Base-by-base conservation (phyloP, 1,139 yeast species). In the Yamadazyma dushanensis region DNA sequence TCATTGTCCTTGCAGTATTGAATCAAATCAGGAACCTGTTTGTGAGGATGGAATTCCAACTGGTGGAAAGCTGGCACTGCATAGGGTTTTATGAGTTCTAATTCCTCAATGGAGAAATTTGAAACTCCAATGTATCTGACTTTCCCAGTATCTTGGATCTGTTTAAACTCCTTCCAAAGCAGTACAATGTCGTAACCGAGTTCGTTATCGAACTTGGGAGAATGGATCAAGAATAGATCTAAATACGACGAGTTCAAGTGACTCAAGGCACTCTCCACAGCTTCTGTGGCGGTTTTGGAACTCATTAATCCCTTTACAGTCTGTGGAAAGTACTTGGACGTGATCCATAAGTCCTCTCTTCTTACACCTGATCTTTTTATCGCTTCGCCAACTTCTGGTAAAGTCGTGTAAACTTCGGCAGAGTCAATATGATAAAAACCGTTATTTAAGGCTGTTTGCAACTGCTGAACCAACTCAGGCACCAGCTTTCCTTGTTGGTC, bases 151-250 rank as follows among this genome's bases (percentile, higher is more conserved):
- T 63, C 58, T 41, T 65, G 63, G 18, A 68, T 65, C 9, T 55
- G 61, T 26, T 65, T 52, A 49, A 75, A 51, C 38, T 69, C 70
- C 22, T 55, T 44, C 73, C 73, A 69, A 4, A 63, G 55, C 5
- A 44, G 36, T 37, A 56, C 63, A 15, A 63, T 40, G 16, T 41
- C 38, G 16, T 41, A 40, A 10, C 26, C 33, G 2, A 48, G 53
- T 38, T 88, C 88, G 13, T 62, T 59, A 5, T 83, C 85, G 41
- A 66, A 57, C 43, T 57, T 57, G 4, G 95, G 94, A 16, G 77
- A 61, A 53, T 86, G 95, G 36, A 87, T 58, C 50, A 87, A 63
- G 49, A 77, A 82, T 44, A 85, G 64, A 53, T 87, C 95, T 27
- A 85, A 73, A 54, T 85, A 84, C 20, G 79, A 83, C 16, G 78